Evolutionary conservation across 805 yeast species (phyloP), one percentile per base, ranked within the genome.

Genomic region (Yamadazyma takamatsuzukensis): DNA sequence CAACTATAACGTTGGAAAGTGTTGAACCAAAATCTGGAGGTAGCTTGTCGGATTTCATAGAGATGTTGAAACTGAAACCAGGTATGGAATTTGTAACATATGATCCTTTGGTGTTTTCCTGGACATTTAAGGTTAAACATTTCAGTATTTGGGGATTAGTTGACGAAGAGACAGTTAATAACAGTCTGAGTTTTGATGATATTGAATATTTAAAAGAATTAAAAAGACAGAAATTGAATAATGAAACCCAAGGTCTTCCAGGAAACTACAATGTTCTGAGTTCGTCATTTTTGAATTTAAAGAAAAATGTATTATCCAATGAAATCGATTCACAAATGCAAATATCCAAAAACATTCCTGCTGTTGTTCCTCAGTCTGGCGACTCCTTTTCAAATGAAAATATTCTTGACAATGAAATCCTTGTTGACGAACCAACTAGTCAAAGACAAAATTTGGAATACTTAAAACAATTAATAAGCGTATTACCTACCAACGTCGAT

Each of bases 111-210:
- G 74, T 76, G 4, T 85, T 86, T 21, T 58, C 74, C 4, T 88
- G 89, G 87, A 78, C 81, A 1, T 88, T 86, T 58, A 74, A 69
- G 45, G 96, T 89, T 6, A 78, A 83, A 45, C 98, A 93, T 62
- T 93, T 93, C 50, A 87, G 96, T 62, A 76, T 84, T 5, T 93
- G 97, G 96, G 97, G 97, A 5, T 59, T 93, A 23, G 70, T 81
- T 10, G 47, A 43, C 18, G 78, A 71, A 15, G 77, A 70, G 25
- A 32, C 31, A 4, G 23, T 24, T 5, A 21, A 26, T 7, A 44
- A 41, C 12, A 15, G 14, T 4, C n/a, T 18, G 11, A 59, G 58
- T 33, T 15, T 13, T 5, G 60, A 61, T 26, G 51, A 47, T 21
- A 64, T 55, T 3, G 43, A 40, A 11, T 54, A 49, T 29, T 41